Evolutionary conservation across 2,329 filamentous ascomycete genomes (phyloP).

Genomic region (Clarireedia homoeocarpa): DNA sequence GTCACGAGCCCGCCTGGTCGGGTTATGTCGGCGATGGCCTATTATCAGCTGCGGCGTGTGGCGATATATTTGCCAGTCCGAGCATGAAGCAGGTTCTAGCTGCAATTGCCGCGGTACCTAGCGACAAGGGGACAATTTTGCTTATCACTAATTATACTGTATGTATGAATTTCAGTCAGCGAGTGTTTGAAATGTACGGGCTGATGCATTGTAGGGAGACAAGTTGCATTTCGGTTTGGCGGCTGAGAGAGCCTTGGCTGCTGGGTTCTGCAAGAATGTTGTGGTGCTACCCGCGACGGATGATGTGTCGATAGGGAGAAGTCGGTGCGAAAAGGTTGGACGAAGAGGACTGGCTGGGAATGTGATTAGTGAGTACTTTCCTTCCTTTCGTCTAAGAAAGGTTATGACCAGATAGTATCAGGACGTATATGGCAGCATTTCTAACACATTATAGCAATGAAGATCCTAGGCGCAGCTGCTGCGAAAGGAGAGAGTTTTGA

Average conservation of each 20-base stretch:
- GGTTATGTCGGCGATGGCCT: constrained; percentile 56
- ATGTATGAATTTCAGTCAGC: too few relatives aligned
- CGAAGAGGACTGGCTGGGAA: constrained; percentile 55
- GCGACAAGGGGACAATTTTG: constrained; percentile 38
- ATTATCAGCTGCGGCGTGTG: constrained; percentile 52
- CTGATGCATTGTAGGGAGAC: constrained; percentile 41
- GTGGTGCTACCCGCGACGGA: constrained; percentile 55
- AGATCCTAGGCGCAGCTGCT: background rate
- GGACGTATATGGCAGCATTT: background rate
- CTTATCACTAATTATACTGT: background rate
- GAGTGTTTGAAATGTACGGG: constrained; percentile 33
- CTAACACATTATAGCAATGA: background rate
- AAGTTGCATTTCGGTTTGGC: constrained; percentile 37
- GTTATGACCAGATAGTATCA: background rate
- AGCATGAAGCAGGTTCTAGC: constrained; percentile 56
- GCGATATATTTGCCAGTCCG: constrained; percentile 57
- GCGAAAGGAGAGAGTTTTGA: constrained; percentile 16
- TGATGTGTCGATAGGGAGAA: constrained; percentile 55
- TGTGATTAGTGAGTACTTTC: constrained; percentile 36
- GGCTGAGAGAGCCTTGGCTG: constrained; percentile 28
- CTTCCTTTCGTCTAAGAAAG: background rate
- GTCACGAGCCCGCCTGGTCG: constrained; percentile 44
- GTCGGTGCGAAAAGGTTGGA: constrained; percentile 47
- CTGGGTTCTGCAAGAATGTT: constrained; percentile 40
- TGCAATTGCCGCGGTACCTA: constrained; percentile 48